Evolutionary conservation across 768 basidiomycete genomes (phyloP).

Genomic region (Suillus tomentosus): DNA sequence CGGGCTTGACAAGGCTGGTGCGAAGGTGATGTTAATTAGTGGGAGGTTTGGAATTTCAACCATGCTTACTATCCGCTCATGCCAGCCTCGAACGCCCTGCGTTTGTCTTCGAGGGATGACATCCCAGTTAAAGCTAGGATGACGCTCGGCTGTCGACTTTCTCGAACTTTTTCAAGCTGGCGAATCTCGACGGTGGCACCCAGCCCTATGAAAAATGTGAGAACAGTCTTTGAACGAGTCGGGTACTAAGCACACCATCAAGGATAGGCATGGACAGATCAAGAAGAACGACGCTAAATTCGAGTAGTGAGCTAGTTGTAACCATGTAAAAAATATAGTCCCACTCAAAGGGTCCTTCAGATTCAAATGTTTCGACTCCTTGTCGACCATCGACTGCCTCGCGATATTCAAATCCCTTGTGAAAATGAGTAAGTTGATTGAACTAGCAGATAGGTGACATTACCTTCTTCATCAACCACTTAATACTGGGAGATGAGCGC

Average conservation of each 20-base stretch:
- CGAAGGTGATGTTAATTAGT: background rate
- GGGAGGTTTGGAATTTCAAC: slow-evolving; percentile 27
- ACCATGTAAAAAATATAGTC: slow-evolving; percentile 28
- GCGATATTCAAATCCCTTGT: slow-evolving; percentile 68
- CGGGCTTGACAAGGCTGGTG: slow-evolving; percentile 86
- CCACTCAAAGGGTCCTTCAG: slow-evolving; percentile 85
- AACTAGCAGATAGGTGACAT: slow-evolving; percentile 2
- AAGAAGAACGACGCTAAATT: slow-evolving; percentile 72
- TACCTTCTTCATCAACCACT: slow-evolving; percentile 67
- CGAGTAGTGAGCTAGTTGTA: slow-evolving; percentile 11
- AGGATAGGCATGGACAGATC: slow-evolving; percentile 95
- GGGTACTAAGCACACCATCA: slow-evolving; percentile 57
- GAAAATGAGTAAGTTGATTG: slow-evolving; percentile 8
- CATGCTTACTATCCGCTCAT: slow-evolving; percentile 84
- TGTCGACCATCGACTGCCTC: slow-evolving; percentile 85
- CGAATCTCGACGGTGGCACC: slow-evolving; percentile 86
- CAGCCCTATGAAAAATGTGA: slow-evolving; percentile 51
- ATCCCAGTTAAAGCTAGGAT: slow-evolving; percentile 92
- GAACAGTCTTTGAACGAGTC: background rate
- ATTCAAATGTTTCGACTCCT: slow-evolving; percentile 74
- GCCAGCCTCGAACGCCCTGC: slow-evolving; percentile 87
- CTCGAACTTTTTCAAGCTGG: slow-evolving; percentile 57
- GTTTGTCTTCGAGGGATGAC: slow-evolving; percentile 92
- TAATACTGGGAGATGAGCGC: slow-evolving; percentile 40
- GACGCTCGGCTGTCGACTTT: slow-evolving; percentile 38